Evolutionary conservation across 306 rosid genomes (phyloP), one percentile per base, ranked within the genome.

Genomic region (Fagus crenata): DNA sequence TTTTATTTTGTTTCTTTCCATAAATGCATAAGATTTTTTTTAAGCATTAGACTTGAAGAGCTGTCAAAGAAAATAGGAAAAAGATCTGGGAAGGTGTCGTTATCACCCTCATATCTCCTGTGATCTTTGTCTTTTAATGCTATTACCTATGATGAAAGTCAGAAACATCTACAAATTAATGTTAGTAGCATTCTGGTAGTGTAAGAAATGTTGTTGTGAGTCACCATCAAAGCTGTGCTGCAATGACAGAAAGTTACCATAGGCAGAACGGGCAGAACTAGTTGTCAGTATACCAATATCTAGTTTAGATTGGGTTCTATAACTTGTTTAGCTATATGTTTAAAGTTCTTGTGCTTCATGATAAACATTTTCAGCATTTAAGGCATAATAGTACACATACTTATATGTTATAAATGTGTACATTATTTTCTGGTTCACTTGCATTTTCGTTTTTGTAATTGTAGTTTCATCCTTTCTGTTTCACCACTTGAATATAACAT

Each of bases 61-160:
- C 69, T 18, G 56, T 49, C 69, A 56, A 78, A 15, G 68, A 67
- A 55, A 54, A 40, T 18, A 54, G 77, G 65, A 79, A 35, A 49
- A 71, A 67, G 22, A 67, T 73, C 43, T 14, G 40, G 70, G 78
- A 63, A 75, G 59, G 65, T 74, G 65, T 71, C 61, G 4, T 51
- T 78, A 60, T 80, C 83, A 72, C 49, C 75, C 74, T 77, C 73
- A 82, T 71, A 67, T 46, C 81, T 80, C 81, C 33, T 84, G 80
- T 82, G 84, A 72, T 40, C 61, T 82, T 67, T 87, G 72, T 41
- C 59, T 72, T 67, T 76, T 73, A 77, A 76, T 72, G 74, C 49
- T 46, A 69, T 75, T 75, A 68, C 71, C 51, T 59, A 56, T 68
- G 54, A 73, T 71, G 51, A 71, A 79, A 74, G 84, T 65, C 74